Evolutionary conservation across 495 filamentous ascomycete species (phyloP), one percentile per base, ranked within the genome.

Genomic region (Astrothelium subdiscretum): DNA sequence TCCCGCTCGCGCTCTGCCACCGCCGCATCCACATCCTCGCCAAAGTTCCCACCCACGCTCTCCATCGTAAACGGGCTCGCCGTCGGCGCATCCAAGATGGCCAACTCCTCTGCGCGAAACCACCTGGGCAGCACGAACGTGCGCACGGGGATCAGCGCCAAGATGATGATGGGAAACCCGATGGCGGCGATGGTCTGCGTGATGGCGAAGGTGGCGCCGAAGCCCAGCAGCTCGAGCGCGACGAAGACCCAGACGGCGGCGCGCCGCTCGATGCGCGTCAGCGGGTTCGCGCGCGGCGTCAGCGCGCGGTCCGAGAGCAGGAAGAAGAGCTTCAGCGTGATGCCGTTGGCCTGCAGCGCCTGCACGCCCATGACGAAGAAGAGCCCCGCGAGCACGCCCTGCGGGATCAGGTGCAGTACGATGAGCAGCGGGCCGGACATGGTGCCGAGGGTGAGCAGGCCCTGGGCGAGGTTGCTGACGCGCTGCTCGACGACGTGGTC

Each of bases 331-430:
- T 96, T 96, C 58, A 81, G 74, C 0, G 88, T 92, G 63, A 96
- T 92, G 13, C 89, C 89, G 72, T 95, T 96, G 13, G 59, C 68
- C 61, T 69, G 62, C 12, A 75, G 57, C 13, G 60, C 88, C 69
- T 91, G 86, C 61, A 88, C 83, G 31, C 90, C 92, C 87, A 96
- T 94, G 67, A 95, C 85, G 75, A 96, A 97, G 80, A 97, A 96
- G 15, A 97, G 80, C 5, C 92, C 92, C 0, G 90, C 89, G 63
- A 97, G 79, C 24, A 96, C 88, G 61, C 83, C 89, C 68, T 92
- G 90, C 0, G 92, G 92, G 67, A 97, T 91, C 3, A 92, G 81
- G 62, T 89, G 86, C 11, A 97, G 76, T 24, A 96, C 89, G 27
- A 85, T 77, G 8, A 97, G 81, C 0, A 97, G 78, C 0, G 92